A percentile compares a stretch with the other conserved stretches of the same genome.
Conservation (phyloP, 2,329 filamentous ascomycete genomes). For the Lecanoromycetidae sp. region DNA sequence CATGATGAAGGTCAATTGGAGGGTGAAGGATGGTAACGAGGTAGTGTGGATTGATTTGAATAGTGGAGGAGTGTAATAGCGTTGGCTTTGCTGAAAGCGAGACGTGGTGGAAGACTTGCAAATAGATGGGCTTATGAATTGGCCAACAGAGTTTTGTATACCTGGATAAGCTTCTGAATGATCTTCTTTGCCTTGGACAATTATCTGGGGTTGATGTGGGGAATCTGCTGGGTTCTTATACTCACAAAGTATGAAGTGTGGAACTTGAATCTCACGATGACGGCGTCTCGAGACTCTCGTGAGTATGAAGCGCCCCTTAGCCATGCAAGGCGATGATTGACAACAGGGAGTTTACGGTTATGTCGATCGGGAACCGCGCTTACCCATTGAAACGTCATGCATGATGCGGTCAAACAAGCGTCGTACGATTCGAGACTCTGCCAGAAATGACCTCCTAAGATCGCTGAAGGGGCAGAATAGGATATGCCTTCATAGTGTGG, state of each 20-base stretch:
- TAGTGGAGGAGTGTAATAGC: background rate
- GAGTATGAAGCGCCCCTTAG: background rate
- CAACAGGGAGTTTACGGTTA: background rate
- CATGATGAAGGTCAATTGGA: background rate
- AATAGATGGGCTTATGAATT: background rate
- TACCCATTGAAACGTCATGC: constrained; percentile 3
- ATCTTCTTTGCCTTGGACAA: background rate
- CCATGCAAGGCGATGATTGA: background rate
- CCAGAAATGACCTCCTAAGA: background rate
- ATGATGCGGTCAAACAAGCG: constrained; percentile 5
- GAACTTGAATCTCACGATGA: background rate
- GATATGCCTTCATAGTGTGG: background rate
- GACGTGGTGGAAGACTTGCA: background rate
- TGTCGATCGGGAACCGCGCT: background rate
- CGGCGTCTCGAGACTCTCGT: background rate
- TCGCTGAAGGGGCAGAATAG: background rate
- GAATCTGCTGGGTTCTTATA: background rate
- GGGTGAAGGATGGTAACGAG: background rate
- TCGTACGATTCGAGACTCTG: background rate
- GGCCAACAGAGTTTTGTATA: background rate
- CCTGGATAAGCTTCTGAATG: background rate
- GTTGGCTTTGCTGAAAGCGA: background rate
- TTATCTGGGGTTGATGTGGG: constrained; percentile 1
- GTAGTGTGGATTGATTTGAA: background rate
- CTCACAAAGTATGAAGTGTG: background rate